Evolutionary conservation across 1,284 basidiomycete species (phyloP).

Genomic region (Schizopora paradoxa): DNA sequence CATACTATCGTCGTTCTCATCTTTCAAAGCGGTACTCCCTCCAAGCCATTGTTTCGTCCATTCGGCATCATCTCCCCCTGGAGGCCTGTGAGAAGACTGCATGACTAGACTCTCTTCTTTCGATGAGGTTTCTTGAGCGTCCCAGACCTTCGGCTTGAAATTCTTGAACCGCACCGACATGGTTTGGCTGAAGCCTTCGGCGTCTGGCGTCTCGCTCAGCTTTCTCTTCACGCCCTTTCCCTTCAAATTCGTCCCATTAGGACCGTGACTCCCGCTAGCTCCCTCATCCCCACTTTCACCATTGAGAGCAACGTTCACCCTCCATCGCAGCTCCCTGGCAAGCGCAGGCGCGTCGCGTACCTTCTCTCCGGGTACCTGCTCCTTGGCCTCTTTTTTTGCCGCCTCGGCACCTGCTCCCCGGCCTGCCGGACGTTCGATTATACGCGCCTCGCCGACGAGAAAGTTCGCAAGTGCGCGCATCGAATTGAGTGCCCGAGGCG

Average conservation of each 20-base stretch:
- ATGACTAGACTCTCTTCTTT: constrained; percentile 32
- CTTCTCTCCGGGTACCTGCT: constrained; percentile 75
- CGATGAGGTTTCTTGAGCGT: constrained; percentile 37
- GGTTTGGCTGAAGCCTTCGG: constrained; percentile 21
- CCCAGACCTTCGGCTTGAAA: constrained; percentile 65
- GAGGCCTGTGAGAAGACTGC: constrained; percentile 29
- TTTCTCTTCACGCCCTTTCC: constrained; percentile 46
- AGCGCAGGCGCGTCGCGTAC: constrained; percentile 74
- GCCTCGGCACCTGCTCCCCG: constrained; percentile 23
- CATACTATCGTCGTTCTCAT: neutral
- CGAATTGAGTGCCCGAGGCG: constrained; percentile 64
- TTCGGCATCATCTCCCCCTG: constrained; percentile 26
- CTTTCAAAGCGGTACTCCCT: neutral
- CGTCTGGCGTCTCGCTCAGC: constrained; percentile 35
- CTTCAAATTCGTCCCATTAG: constrained; percentile 23
- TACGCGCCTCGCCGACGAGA: constrained; percentile 70
- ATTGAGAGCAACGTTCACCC: constrained; percentile 61
- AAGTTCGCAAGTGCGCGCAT: constrained; percentile 69
- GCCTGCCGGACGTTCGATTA: constrained; percentile 61
- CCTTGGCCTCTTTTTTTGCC: constrained; percentile 63
- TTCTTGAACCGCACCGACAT: constrained; percentile 43
- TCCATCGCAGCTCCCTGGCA: constrained; percentile 80
- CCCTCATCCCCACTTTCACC: constrained; percentile 67
- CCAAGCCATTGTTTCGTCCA: constrained; percentile 35
- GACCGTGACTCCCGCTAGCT: constrained; percentile 28